phyloP scores from a whole-genome alignment of 352 stramenopile genomes.

The Blastocystis sp. region DNA sequence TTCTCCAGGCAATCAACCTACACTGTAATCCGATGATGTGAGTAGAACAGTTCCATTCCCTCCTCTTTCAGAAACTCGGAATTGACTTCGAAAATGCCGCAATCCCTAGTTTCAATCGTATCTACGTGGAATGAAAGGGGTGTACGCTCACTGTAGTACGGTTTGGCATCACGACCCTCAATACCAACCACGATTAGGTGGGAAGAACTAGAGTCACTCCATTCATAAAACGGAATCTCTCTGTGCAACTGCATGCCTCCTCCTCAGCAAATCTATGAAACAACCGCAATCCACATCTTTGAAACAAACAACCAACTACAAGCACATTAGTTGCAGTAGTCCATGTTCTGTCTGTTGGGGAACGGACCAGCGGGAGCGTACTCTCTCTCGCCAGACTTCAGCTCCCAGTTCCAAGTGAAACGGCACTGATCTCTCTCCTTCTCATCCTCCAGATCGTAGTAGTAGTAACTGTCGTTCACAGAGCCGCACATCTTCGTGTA shows the following conservation, averaged over 20 bases:
- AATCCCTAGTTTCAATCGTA: neutral
- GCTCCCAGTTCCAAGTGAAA: no score
- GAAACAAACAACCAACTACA: no score
- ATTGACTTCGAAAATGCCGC: neutral
- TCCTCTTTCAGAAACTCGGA: neutral
- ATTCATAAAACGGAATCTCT: slow-evolving; percentile 19
- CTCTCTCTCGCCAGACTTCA: no score
- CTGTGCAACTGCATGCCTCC: neutral
- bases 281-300: no score
- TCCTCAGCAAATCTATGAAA: no score
- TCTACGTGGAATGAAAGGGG: neutral
- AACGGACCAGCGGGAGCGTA: no score
- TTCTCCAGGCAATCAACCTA: slow-evolving; percentile 5
- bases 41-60: neutral
- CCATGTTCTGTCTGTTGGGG: no score
- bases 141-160: neutral
- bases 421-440: no score
- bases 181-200: neutral
- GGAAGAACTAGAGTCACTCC: neutral
- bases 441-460: no score
- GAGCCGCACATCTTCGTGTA: no score
- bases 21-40: neutral
- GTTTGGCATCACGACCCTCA: neutral
- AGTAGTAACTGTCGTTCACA: no score
- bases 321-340: no score